Percentiles rank a stretch among this genome's conserved stretches.
phyloP scores from a whole-genome alignment of 1,284 basidiomycete genomes.

The Ganoderma leucocontextum region DNA sequence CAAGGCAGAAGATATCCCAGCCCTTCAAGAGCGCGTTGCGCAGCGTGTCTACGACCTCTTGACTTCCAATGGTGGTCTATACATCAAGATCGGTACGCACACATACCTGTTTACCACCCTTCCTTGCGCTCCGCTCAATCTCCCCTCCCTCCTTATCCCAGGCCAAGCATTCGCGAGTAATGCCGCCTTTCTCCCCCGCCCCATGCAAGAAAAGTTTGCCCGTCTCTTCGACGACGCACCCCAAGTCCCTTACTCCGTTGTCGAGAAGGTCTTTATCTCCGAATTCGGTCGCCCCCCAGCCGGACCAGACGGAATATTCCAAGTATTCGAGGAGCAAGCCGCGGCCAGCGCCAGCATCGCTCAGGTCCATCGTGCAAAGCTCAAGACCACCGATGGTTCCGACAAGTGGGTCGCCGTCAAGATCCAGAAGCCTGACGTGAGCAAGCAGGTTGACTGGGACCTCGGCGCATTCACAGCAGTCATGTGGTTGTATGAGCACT shows the following conservation, averaged over 20 bases:
- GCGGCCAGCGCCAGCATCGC: slow-evolving; percentile 90
- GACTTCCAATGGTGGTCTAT: slow-evolving; percentile 84
- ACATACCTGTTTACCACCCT: neutral
- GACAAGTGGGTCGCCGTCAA: slow-evolving; percentile 84
- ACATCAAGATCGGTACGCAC: slow-evolving; percentile 87
- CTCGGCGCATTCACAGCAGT: slow-evolving; percentile 68
- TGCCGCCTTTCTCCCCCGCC: slow-evolving; percentile 81
- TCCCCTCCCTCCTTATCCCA: slow-evolving; percentile 27
- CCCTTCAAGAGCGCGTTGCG: slow-evolving; percentile 84
- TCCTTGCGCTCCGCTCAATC: neutral
- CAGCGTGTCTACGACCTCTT: slow-evolving; percentile 79
- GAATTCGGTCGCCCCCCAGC: slow-evolving; percentile 75
- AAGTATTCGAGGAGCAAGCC: slow-evolving; percentile 75
- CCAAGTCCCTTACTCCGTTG: slow-evolving; percentile 76
- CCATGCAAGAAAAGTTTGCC: slow-evolving; percentile 84
- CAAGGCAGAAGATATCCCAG: slow-evolving; percentile 74
- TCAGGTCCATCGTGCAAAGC: slow-evolving; percentile 84
- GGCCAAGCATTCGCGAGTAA: slow-evolving; percentile 87
- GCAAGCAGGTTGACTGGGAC: slow-evolving; percentile 87
- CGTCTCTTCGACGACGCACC: slow-evolving; percentile 89
- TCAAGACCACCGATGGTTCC: slow-evolving; percentile 54
- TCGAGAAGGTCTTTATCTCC: slow-evolving; percentile 74
- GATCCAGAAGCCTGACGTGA: slow-evolving; percentile 89
- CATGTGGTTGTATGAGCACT: slow-evolving; percentile 80
- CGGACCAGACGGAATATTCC: slow-evolving; percentile 79